These are phyloP conservation scores for Leccinum ponderosum DNA, from an alignment of 1,284 basidiomycete species.

Conservation along the genomic window DNA sequence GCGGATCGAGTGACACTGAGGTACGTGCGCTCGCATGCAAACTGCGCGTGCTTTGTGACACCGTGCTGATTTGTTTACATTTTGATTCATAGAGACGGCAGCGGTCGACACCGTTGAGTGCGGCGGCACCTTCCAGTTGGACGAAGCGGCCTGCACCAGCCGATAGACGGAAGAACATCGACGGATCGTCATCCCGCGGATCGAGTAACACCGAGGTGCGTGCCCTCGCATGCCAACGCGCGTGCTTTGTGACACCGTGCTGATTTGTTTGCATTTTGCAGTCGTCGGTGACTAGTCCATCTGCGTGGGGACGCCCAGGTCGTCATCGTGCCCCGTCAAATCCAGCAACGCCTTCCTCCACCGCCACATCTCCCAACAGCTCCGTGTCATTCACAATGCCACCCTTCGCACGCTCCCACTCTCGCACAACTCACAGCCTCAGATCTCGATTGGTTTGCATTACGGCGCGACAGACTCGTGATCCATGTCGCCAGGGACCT, in stretches of 20 bases:
- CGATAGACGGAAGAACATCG: slow-evolving; percentile 64
- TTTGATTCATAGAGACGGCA: slow-evolving; percentile 56
- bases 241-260: slow-evolving; percentile 7
- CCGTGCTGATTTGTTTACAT: too few relatives aligned
- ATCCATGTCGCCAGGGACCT: slow-evolving; percentile 35
- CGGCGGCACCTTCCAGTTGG: slow-evolving; percentile 71
- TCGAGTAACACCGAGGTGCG: slow-evolving; percentile 71
- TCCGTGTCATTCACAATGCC: slow-evolving; percentile 39
- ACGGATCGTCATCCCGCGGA: slow-evolving; percentile 47
- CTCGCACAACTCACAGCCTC: slow-evolving; percentile 53
- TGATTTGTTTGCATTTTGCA: slow-evolving; percentile 10
- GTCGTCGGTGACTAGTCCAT: slow-evolving; percentile 39
- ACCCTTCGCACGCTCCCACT: slow-evolving; percentile 53
- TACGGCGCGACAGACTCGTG: slow-evolving; percentile 31
- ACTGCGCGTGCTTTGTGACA: too few relatives aligned
- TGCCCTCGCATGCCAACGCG: slow-evolving; percentile 8
- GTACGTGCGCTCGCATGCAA: too few relatives aligned
- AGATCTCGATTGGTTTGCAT: slow-evolving; percentile 38
- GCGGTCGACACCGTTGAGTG: slow-evolving; percentile 57
- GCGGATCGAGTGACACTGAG: too few relatives aligned
- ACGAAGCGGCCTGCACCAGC: slow-evolving; percentile 61
- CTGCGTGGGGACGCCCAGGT: slow-evolving; percentile 43
- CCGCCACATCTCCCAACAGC: slow-evolving; percentile 31
- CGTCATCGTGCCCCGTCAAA: slow-evolving; percentile 66
- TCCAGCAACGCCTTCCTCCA: slow-evolving; percentile 53